Percentiles rank a stretch among this genome's conserved stretches.
Evolutionary conservation across 805 yeast genomes (phyloP).

Genomic region (Isabelozyma heimii): DNA sequence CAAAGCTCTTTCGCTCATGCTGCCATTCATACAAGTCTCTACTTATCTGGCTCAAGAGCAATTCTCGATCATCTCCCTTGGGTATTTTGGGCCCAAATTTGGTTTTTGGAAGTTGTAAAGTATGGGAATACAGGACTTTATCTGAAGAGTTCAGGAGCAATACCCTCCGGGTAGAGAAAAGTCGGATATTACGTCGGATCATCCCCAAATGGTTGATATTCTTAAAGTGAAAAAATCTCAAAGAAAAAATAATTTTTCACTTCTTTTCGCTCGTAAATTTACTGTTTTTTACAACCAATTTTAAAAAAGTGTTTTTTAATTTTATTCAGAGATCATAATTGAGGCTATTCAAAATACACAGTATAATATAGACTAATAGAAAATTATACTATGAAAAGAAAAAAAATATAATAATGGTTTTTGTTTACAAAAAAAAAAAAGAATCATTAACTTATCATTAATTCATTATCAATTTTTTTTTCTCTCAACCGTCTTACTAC

Average conservation of each 20-base stretch:
- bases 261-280: too few species aligned
- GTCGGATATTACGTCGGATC: too few species aligned
- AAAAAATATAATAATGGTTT: background rate
- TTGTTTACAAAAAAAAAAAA: background rate
- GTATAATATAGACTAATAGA: too few species aligned
- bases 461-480: background rate
- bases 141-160: background rate
- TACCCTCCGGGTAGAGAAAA: too few species aligned
- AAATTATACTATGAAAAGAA: background rate
- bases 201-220: too few species aligned
- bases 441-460: background rate
- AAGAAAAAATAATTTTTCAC: too few species aligned
- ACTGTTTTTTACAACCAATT: too few species aligned
- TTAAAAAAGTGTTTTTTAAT: too few species aligned
- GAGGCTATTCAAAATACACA: too few species aligned
- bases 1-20: slow-evolving; percentile 17
- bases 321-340: too few species aligned
- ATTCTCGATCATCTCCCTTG: slow-evolving; percentile 34
- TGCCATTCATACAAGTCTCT: slow-evolving; percentile 66
- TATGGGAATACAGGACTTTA: slow-evolving; percentile 38
- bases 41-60: slow-evolving; percentile 50
- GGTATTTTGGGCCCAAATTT: slow-evolving; percentile 54
- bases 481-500: slow-evolving; percentile 3
- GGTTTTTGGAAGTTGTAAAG: slow-evolving; percentile 67
- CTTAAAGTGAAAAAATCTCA: too few species aligned